Percentiles rank a stretch among this genome's conserved stretches.
These are phyloP conservation scores for Mortierella sp. DNA, from an alignment of 371 early-diverging fungal species.

Conservation along the genomic window DNA sequence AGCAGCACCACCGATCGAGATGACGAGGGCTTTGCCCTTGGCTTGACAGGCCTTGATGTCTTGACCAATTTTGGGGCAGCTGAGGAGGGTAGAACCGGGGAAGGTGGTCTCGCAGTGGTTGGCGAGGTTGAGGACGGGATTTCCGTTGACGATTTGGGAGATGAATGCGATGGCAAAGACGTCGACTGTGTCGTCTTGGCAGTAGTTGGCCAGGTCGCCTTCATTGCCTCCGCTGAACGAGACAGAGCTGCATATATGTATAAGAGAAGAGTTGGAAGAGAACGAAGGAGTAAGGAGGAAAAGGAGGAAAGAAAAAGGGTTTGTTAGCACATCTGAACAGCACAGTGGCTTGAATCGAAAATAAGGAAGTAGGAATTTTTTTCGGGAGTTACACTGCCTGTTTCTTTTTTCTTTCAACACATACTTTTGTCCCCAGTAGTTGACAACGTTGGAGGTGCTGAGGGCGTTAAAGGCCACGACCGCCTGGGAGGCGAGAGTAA, in stretches of 20 bases:
- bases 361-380: no score
- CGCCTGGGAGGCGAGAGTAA: background rate
- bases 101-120: constrained; percentile 68
- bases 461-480: constrained; percentile 1
- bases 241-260: constrained; percentile 15
- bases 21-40: constrained; percentile 70
- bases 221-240: background rate
- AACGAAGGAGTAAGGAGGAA: no score
- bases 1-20: constrained; percentile 80
- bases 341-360: background rate
- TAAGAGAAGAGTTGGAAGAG: background rate
- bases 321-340: background rate
- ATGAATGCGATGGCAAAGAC: constrained; percentile 68
- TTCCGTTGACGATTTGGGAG: constrained; percentile 67
- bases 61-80: constrained; percentile 60
- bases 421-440: constrained; percentile 67
- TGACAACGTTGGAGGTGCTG: constrained; percentile 58
- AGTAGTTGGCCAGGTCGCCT: constrained; percentile 65
- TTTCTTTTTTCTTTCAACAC: background rate
- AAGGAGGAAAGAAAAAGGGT: background rate
- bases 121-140: constrained; percentile 67
- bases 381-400: no score
- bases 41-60: constrained; percentile 67
- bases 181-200: constrained; percentile 68
- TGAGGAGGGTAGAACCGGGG: constrained; percentile 56